These are phyloP conservation scores for Ogataea glucozyma DNA, from an alignment of 805 yeast genomes.

Conservation along the genomic window DNA sequence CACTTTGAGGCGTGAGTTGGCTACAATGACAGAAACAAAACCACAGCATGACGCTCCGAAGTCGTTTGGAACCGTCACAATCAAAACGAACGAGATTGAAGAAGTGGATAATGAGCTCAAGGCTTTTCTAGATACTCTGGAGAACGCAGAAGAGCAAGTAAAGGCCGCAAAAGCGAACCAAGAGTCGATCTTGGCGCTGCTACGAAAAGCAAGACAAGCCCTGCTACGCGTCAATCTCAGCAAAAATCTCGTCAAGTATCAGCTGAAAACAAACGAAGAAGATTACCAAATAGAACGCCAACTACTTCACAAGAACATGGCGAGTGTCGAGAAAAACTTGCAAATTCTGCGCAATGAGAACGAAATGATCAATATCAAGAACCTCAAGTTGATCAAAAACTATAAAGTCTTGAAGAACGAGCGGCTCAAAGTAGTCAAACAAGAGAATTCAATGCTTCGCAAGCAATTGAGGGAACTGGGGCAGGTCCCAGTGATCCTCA, in stretches of 20 bases:
- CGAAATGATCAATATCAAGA: conserved; percentile 32
- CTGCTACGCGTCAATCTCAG: conserved; percentile 34
- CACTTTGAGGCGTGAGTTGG: conserved; percentile 1
- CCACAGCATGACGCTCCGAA: conserved; percentile 9
- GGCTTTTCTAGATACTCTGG: conserved; percentile 12
- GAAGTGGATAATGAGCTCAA: conserved; percentile 23
- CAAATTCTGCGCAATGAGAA: conserved; percentile 32
- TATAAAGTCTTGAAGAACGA: conserved; percentile 33
- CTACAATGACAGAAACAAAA: conserved; percentile 3
- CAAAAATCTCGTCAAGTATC: conserved; percentile 34
- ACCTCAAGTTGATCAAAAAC: conserved; percentile 35
- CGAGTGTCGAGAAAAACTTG: conserved; percentile 30
- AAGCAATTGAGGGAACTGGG: conserved; percentile 23
- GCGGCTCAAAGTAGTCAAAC: conserved; percentile 28
- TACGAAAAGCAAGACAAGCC: conserved; percentile 22
- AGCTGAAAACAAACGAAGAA: conserved; percentile 29
- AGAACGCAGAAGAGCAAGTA: conserved; percentile 7
- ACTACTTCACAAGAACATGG: conserved; percentile 30
- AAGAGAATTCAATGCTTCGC: conserved; percentile 31
- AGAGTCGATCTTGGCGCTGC: conserved; percentile 7
- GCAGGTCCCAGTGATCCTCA: conserved; percentile 7
- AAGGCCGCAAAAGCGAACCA: conserved; percentile 3
- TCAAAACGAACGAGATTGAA: conserved; percentile 20
- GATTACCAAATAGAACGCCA: conserved; percentile 34
- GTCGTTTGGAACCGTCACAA: background rate